Percentiles rank a stretch among this genome's conserved stretches.
These are phyloP conservation scores for Paecilomyces niveus DNA, from an alignment of 2,329 filamentous ascomycete species.

Conservation along the genomic window DNA sequence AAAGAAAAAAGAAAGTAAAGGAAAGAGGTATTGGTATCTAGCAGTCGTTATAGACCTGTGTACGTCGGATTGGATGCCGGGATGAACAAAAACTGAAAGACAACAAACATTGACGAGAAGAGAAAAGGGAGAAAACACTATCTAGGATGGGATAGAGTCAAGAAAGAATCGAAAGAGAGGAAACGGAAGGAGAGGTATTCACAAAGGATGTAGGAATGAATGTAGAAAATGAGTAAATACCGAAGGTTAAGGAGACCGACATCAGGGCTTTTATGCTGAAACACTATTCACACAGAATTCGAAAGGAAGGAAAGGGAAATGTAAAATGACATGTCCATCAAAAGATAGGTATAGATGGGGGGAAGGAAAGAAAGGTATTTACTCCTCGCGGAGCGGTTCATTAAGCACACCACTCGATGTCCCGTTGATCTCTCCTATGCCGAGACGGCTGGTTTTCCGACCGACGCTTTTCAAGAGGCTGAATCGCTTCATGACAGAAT, in stretches of 20 bases:
- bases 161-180: constrained; percentile 6
- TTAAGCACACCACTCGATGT: constrained; percentile 10
- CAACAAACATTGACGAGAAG: not conserved
- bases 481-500: constrained; percentile 68
- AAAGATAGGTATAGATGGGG: not conserved
- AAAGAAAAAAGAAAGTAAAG: constrained; percentile 2
- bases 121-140: not conserved
- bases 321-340: not conserved
- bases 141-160: constrained; percentile 6
- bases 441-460: constrained; percentile 57
- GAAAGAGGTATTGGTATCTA: constrained; percentile 1
- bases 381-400: constrained; percentile 30
- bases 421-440: constrained; percentile 28
- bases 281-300: constrained; percentile 15
- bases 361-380: constrained; percentile 3
- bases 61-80: not conserved
- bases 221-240: not conserved
- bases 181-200: constrained; percentile 6
- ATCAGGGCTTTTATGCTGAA: not conserved
- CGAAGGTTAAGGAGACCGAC: constrained; percentile 6
- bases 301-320: constrained; percentile 1
- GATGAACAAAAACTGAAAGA: not conserved
- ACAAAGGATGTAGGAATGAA: constrained; percentile 8
- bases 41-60: not conserved
- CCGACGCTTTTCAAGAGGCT: constrained; percentile 66